A percentile compares a stretch with the other conserved stretches of the same genome.
Conservation (phyloP, 441 rosid species). For the Jatropha multifida region DNA sequence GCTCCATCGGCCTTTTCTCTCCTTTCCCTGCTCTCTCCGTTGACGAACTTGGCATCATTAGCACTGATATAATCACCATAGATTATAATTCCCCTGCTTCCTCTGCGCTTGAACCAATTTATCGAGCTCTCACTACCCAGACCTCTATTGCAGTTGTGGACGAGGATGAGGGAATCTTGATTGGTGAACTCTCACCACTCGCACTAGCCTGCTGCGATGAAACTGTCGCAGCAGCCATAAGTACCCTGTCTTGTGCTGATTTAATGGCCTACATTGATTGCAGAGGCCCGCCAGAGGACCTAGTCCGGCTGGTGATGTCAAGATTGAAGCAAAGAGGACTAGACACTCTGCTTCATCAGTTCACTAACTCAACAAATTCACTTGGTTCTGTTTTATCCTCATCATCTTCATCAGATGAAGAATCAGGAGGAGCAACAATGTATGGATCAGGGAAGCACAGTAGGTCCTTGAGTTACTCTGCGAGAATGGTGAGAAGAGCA, state of each 20-base stretch:
- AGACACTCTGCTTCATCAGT: conserved; percentile 52
- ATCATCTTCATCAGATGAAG: conserved; percentile 72
- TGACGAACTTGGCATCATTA: conserved; percentile 58
- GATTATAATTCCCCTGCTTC: conserved; percentile 74
- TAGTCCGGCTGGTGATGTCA: conserved; percentile 51
- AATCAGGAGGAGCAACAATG: conserved; percentile 28
- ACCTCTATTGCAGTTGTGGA: conserved; percentile 82
- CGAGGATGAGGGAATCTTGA: conserved; percentile 40
- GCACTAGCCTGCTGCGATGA: conserved; percentile 79
- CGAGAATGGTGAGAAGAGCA: conserved; percentile 75
- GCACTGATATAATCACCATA: conserved; percentile 43
- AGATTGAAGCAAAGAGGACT: conserved; percentile 55
- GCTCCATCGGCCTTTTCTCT: conserved; percentile 72
- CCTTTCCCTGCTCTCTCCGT: conserved; percentile 66
- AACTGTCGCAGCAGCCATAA: conserved; percentile 66
- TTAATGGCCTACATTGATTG: conserved; percentile 90
- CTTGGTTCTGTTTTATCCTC: conserved; percentile 29
- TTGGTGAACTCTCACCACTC: conserved; percentile 83
- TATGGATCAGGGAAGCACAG: conserved; percentile 35
- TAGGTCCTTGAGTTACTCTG: conserved; percentile 69
- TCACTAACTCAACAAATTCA: conserved; percentile 27
- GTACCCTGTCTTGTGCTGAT: conserved; percentile 74
- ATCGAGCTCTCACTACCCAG: conserved; percentile 45
- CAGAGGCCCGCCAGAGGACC: conserved; percentile 87
- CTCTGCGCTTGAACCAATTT: conserved; percentile 49